Conservation (phyloP, 441 rosid genomes). For the Aleurites moluccanus region DNA sequence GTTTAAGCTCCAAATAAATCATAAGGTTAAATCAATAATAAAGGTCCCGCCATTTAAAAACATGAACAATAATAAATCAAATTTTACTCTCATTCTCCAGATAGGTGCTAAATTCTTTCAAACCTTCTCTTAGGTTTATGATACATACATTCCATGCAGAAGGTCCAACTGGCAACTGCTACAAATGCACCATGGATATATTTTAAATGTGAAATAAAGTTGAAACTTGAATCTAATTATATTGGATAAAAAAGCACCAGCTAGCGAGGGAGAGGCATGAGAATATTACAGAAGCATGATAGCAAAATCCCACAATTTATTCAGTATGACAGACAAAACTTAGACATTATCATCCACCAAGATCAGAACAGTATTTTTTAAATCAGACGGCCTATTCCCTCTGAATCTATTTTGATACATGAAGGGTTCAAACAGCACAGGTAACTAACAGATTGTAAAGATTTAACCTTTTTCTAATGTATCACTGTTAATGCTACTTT, state of each 20-base stretch:
- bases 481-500: not conserved
- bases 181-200: not conserved
- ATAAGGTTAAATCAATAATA: not conserved
- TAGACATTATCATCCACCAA: not conserved
- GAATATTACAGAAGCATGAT: not conserved
- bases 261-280: not conserved
- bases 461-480: too few species aligned
- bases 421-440: not conserved
- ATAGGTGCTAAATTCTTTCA: not conserved
- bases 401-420: not conserved
- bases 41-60: not conserved
- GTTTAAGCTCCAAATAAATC: not conserved
- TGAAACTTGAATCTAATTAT: not conserved
- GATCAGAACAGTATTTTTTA: not conserved
- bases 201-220: not conserved
- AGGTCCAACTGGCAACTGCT: conserved; percentile 10
- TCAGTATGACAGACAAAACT: not conserved
- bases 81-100: not conserved
- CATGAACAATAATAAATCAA: not conserved
- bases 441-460: not conserved
- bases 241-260: not conserved
- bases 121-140: not conserved
- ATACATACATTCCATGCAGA: not conserved
- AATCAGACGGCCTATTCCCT: not conserved
- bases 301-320: not conserved